Evolutionary conservation across 306 rosid genomes (phyloP).

Genomic region (Dryas alaskensis): DNA sequence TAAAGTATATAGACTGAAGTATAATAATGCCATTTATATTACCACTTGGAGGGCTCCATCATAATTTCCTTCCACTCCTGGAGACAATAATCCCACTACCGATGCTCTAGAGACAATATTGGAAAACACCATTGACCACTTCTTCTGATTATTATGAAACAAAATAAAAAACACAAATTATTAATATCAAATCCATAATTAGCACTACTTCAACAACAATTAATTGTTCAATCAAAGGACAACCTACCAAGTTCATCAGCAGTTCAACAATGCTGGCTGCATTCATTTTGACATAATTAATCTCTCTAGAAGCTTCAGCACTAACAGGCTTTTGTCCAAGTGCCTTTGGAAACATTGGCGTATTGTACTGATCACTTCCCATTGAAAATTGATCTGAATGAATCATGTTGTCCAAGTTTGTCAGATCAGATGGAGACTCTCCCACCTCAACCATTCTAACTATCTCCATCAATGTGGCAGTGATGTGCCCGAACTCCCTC

Average conservation of each 20-base stretch:
- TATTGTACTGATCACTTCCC: not conserved
- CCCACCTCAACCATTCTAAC: constrained; percentile 47
- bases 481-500: constrained; percentile 33
- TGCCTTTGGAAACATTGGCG: not conserved
- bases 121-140: constrained; percentile 43
- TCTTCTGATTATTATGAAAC: constrained; percentile 28
- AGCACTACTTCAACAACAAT: too few relatives aligned
- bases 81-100: constrained; percentile 30
- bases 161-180: not conserved
- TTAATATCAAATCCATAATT: not conserved
- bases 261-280: constrained; percentile 35
- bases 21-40: constrained; percentile 9
- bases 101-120: constrained; percentile 42
- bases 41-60: constrained; percentile 58
- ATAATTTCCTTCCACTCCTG: constrained; percentile 36
- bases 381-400: not conserved
- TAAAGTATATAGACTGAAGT: not conserved
- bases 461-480: constrained; percentile 31
- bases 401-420: constrained; percentile 24
- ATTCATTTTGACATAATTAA: constrained; percentile 17
- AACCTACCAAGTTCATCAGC: constrained; percentile 56
- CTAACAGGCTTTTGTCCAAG: not conserved
- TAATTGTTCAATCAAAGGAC: not conserved
- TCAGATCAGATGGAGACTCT: constrained; percentile 27
- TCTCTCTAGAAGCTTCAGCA: constrained; percentile 49